Base-by-base conservation (phyloP, 495 filamentous ascomycete genomes). In the Penicillium cinerascens region DNA sequence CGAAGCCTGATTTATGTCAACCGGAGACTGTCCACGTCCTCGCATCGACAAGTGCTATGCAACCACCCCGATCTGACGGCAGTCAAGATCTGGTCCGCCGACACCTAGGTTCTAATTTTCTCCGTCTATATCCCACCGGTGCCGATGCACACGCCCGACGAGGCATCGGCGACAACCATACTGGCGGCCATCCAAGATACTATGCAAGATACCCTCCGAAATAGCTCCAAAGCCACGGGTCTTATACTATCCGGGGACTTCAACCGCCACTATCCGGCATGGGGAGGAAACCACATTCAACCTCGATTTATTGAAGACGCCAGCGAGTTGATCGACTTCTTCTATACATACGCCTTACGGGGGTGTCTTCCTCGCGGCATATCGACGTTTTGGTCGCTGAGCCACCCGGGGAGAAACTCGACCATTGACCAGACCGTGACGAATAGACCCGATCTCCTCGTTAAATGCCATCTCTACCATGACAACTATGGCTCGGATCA, bases 1-100 rank as follows among this genome's bases (percentile, higher is more conserved):
- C 47, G 59, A 22, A 68, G 65, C 52, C 59, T 68, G 0, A 17
- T 68, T 29, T 66, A 69, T 33, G 46, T 66, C 0, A 69, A 61
- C 38, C 44, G 44, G 36, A 52, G 52, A 26, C 46, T 69, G 16
- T 66, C 56, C 22, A 69, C 58, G 13, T 55, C 54, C 11, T 65
- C 50, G 21, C 52, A 69, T 29, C 54, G 51, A 6, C 52, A 66
- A 35, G 53, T 69, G 8, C 23, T 25, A 0, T 69, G 60, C 50
- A 52, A 67, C 45, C 56, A 67, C 50, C 58, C 49, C 39, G 56
- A 69, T 42, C 3, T 67, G 2, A 23, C 47, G 21, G 64, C 55
- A 0, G 49, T 65, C 16, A 65, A 66, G 37, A 39, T 69, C 39
- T 69, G 47, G 56, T 56, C 58, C 8, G 27, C 60, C 11, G 41